Percentiles rank a stretch among this genome's conserved stretches.
phyloP scores from a whole-genome alignment of 225 moss, liverwort and hornwort genomes.

The Rhytidiadelphus loreus region DNA sequence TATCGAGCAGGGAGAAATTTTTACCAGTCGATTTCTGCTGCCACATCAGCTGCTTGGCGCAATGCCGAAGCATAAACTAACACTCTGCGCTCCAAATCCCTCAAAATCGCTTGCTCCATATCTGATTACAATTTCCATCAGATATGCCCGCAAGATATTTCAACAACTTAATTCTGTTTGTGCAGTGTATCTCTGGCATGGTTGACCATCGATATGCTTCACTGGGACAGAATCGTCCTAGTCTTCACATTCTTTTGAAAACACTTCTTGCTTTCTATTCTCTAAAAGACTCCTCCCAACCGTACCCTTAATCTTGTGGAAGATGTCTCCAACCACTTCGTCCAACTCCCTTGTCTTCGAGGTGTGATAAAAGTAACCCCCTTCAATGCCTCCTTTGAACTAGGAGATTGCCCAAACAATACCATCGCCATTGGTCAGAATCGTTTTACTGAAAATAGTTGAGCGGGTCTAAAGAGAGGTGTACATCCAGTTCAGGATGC shows the following conservation, averaged over 20 bases:
- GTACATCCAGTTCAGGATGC: neutral
- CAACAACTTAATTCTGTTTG: neutral
- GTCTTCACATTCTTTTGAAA: neutral
- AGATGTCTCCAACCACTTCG: slow-evolving; percentile 72
- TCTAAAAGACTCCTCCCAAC: neutral
- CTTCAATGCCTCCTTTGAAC: slow-evolving; percentile 70
- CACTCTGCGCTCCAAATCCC: slow-evolving; percentile 69
- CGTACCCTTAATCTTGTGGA: slow-evolving; percentile 73
- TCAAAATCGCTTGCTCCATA: slow-evolving; percentile 80
- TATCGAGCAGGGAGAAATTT: neutral
- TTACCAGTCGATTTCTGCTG: slow-evolving; percentile 97
- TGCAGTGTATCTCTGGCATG: neutral
- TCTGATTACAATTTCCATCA: slow-evolving; percentile 30
- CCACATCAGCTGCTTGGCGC: slow-evolving; percentile 65
- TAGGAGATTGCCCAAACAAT: slow-evolving; percentile 17
- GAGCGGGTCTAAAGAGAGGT: neutral
- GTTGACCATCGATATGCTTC: neutral
- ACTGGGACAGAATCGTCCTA: neutral
- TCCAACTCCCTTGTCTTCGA: slow-evolving; percentile 80
- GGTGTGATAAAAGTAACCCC: slow-evolving; percentile 78
- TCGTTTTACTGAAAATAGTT: neutral
- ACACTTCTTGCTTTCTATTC: neutral
- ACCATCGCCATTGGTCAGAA: neutral
- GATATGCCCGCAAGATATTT: neutral
- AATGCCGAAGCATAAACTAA: slow-evolving; percentile 32